Base-by-base conservation (phyloP, 2,329 filamentous ascomycete genomes). In the Hypoxylon sp. region DNA sequence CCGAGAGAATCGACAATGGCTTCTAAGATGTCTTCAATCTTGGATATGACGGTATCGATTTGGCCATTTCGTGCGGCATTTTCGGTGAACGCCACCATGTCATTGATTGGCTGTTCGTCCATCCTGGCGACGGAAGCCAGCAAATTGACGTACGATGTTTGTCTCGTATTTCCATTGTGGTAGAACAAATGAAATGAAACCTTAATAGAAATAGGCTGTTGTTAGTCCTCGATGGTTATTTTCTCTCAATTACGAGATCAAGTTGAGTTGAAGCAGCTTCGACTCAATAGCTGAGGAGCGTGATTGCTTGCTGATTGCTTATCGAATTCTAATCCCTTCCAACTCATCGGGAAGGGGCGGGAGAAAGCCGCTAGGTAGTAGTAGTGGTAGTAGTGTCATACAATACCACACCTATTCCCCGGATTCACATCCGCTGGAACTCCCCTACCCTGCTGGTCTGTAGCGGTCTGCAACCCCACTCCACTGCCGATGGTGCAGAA, bases 21-120 rank as follows among this genome's bases (percentile, higher is more conserved):
- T 61, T 86, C 83, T 14, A 90, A 81, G 21, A 90, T 83, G 4
- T 79, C 77, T 73, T 90, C 87, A 45, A 91, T 87, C 60, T 82
- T 85, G 46, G 80, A 75, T 25, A 89, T 82, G 13, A 85, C 81
- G 11, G 65, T 45, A 0, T 75, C 76, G 1, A 70, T 61, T 23
- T 75, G 65, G 19, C 48, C 48, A 14, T 53, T 41, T 7, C 58
- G 52, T 7, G 50, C 25, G 43, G 32, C n/a, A 51, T 41, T 25
- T 41, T 21, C n/a, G 43, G 38, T 13, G 21, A 63, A 28, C 5
- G 36, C 14, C 13, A 52, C 48, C 9, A 45, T 25, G 41, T 38
- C 45, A 30, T 13, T 11, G 14, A 34, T 34, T 41, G 41, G 28
- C n/a, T 41, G 65, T n/a, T 28, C 41, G 32, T 64, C 50, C 67